Conservation (phyloP, 164 flowering plant genomes). For the Sedum album region DNA sequence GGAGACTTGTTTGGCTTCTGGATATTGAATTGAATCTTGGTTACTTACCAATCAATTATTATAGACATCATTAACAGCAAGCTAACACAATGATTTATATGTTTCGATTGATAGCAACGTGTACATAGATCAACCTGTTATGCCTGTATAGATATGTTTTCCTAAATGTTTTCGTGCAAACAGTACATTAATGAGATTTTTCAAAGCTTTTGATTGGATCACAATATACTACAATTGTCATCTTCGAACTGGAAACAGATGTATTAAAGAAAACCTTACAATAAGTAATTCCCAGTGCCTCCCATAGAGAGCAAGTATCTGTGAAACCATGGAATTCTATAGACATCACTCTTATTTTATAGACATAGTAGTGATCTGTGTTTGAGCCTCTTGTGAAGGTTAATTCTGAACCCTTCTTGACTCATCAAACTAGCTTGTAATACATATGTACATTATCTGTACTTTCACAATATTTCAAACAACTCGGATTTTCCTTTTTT, state of each 20-base stretch:
- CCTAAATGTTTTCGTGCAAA: no score
- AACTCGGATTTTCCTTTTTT: background rate
- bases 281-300: background rate
- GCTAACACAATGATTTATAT: background rate
- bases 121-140: background rate
- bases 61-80: background rate
- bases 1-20: slow-evolving; percentile 16
- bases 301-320: background rate
- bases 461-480: slow-evolving; percentile 15
- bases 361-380: background rate
- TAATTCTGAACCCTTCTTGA: background rate
- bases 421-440: slow-evolving; percentile 13
- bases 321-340: background rate
- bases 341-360: background rate
- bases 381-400: background rate
- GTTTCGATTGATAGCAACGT: background rate
- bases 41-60: slow-evolving; percentile 12
- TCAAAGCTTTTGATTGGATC: no score
- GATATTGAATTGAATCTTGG: background rate
- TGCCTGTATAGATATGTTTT: no score
- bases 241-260: background rate
- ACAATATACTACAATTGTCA: background rate
- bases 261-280: background rate
- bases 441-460: slow-evolving; percentile 22
- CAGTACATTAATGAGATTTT: no score